Conservation (phyloP, 306 rosid genomes). For the Erythrophleum fordii region DNA sequence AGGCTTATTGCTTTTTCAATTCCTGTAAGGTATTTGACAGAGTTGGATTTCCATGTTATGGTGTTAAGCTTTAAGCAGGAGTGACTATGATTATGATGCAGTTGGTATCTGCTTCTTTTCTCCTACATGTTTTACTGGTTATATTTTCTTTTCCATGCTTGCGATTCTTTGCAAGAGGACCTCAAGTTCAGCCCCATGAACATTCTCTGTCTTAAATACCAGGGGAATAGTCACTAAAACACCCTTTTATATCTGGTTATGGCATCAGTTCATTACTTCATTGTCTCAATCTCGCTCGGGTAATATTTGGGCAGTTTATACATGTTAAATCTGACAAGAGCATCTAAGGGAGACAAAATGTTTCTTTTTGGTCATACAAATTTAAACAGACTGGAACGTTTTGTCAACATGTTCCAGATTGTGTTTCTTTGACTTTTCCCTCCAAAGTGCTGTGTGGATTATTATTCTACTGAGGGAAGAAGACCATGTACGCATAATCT, state of each 20-base stretch:
- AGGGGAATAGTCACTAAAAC: background rate
- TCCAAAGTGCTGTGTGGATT: background rate
- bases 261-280: slow-evolving; percentile 7
- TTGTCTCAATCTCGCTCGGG: slow-evolving; percentile 5
- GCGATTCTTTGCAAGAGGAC: background rate
- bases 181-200: background rate
- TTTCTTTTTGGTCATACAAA: background rate
- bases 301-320: background rate
- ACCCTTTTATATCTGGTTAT: background rate
- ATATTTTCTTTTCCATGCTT: background rate
- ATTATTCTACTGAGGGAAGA: background rate
- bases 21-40: background rate
- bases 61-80: slow-evolving; percentile 27
- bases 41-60: slow-evolving; percentile 16
- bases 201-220: background rate
- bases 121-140: slow-evolving; percentile 19
- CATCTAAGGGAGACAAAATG: background rate
- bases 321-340: background rate
- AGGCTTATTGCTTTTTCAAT: slow-evolving; percentile 24
- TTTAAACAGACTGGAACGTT: background rate
- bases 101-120: slow-evolving; percentile 11
- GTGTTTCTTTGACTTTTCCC: background rate
- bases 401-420: background rate
- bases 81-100: slow-evolving; percentile 9
- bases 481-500: background rate